phyloP scores from a whole-genome alignment of 495 filamentous ascomycete genomes.

The Recurvomyces mirabilis region DNA sequence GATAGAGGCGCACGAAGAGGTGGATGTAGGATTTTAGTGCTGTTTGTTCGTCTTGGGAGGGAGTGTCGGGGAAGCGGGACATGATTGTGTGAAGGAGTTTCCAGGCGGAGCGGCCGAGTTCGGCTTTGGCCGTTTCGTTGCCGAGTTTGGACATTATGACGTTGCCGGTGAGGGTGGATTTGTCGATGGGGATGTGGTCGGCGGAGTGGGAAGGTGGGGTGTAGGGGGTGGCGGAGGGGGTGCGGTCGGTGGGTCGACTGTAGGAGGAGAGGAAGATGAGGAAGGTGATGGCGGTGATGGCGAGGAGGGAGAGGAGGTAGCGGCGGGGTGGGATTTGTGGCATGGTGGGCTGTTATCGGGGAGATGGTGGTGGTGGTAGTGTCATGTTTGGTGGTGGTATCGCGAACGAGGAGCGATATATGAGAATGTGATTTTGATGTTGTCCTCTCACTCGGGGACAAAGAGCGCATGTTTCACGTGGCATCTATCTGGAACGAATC shows the following conservation, averaged over 20 bases:
- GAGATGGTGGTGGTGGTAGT: not conserved
- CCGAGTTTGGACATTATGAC: slow-evolving; percentile 81
- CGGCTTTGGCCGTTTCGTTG: slow-evolving; percentile 85
- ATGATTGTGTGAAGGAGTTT: slow-evolving; percentile 93
- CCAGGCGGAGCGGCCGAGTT: slow-evolving; percentile 81
- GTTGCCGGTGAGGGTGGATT: slow-evolving; percentile 51
- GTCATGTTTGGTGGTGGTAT: too few relatives aligned
- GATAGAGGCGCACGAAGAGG: slow-evolving; percentile 85
- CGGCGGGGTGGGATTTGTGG: slow-evolving; percentile 4
- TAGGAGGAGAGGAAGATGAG: slow-evolving; percentile 21
- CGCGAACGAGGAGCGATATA: too few relatives aligned
- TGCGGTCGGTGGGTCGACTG: slow-evolving; percentile 2
- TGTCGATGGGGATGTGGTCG: too few relatives aligned
- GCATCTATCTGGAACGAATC: not conserved
- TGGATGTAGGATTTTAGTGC: slow-evolving; percentile 77
- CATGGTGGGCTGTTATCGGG: slow-evolving; percentile 10
- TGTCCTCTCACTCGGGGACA: too few relatives aligned
- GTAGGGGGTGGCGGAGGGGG: not conserved
- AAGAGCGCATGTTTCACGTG: not conserved
- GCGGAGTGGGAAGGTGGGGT: not conserved
- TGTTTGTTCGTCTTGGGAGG: slow-evolving; percentile 68
- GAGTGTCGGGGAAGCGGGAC: slow-evolving; percentile 80
- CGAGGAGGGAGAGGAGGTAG: slow-evolving; percentile 12
- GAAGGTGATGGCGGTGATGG: slow-evolving; percentile 12
- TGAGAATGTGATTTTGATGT: too few relatives aligned